Percentiles rank a stretch among this genome's conserved stretches.
phyloP scores from a whole-genome alignment of 2,329 filamentous ascomycete genomes.

The Fusarium liriodendri region DNA sequence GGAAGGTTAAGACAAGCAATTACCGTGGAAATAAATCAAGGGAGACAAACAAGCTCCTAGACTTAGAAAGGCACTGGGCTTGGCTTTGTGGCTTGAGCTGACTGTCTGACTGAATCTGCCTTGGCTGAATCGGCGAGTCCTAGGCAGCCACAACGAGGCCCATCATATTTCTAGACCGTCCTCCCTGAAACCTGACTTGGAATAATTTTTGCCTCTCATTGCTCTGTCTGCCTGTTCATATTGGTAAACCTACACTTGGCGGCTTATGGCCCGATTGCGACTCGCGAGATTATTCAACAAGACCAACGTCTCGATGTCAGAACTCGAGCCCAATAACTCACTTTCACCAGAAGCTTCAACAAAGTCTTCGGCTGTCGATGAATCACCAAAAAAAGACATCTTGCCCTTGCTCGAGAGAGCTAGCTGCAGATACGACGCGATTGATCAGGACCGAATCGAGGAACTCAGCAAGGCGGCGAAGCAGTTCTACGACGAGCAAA shows the following conservation, averaged over 20 bases:
- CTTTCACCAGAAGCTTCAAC: neutral
- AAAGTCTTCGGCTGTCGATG: neutral
- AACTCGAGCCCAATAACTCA: neutral
- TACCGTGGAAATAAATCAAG: neutral
- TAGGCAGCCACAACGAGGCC: constrained; percentile 10
- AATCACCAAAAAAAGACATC: neutral
- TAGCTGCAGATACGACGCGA: neutral
- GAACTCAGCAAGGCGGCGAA: neutral
- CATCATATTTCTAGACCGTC: neutral
- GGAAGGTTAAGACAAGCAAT: neutral
- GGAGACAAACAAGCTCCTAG: neutral
- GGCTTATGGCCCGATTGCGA: neutral
- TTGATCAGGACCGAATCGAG: neutral
- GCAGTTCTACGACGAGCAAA: constrained; percentile 1
- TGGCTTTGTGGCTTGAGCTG: neutral
- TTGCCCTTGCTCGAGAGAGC: neutral
- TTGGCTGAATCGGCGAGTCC: neutral
- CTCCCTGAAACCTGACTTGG: neutral
- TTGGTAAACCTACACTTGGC: neutral
- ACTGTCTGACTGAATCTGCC: constrained; percentile 11
- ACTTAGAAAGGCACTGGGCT: neutral
- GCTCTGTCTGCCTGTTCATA: neutral
- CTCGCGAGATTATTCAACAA: neutral
- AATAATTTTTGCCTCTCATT: neutral
- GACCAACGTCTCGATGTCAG: neutral